Evolutionary conservation across 1,284 basidiomycete species (phyloP).

Genomic region (Rhodotorula glutinis): DNA sequence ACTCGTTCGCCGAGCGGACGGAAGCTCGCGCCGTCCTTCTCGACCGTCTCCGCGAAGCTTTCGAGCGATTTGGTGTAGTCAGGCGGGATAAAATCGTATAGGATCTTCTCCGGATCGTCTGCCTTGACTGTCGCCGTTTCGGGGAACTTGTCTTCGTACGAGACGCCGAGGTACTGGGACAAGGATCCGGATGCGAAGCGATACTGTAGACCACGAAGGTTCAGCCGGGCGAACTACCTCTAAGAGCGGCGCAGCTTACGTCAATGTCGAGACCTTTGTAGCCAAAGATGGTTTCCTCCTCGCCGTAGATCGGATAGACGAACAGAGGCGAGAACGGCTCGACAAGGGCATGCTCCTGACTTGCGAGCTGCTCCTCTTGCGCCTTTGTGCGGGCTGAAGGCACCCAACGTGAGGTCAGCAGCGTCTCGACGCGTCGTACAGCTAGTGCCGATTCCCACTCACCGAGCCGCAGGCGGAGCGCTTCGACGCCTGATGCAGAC

Average conservation of each 20-base stretch:
- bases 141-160: constrained; percentile 64
- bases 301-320: constrained; percentile 70
- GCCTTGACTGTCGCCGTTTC: constrained; percentile 65
- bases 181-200: constrained; percentile 84
- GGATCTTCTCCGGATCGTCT: constrained; percentile 77
- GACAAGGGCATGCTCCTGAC: constrained; percentile 34
- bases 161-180: constrained; percentile 68
- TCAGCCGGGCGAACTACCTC: not conserved
- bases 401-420: not conserved
- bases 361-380: constrained; percentile 1
- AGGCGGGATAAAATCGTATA: constrained; percentile 74
- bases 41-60: constrained; percentile 65
- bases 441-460: not conserved
- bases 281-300: constrained; percentile 94
- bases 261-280: constrained; percentile 79
- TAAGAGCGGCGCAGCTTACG: constrained; percentile 51
- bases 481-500: constrained; percentile 30
- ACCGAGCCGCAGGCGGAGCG: constrained; percentile 39
- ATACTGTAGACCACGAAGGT: constrained; percentile 54
- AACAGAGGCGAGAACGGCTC: constrained; percentile 43
- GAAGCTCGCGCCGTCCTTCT: constrained; percentile 70
- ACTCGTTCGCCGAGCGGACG: constrained; percentile 72
- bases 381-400: constrained; percentile 24
- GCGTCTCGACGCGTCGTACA: constrained; percentile 6
- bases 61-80: constrained; percentile 66